Evolutionary conservation across 768 basidiomycete species (phyloP).

Genomic region (Naganishia friedmannii): DNA sequence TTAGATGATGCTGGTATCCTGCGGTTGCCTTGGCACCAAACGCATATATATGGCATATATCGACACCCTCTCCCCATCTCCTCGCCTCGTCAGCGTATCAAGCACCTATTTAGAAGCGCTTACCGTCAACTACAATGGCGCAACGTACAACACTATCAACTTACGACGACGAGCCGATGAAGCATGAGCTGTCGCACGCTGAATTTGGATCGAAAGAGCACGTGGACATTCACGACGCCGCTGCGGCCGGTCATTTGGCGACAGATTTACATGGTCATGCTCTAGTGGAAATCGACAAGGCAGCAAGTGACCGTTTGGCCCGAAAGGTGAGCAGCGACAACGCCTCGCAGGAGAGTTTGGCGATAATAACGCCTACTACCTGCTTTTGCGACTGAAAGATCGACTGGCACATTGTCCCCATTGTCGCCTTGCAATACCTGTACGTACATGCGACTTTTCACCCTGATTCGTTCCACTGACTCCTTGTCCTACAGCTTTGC

Average conservation of each 20-base stretch:
- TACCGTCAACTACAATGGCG: not conserved
- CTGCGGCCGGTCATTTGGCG: constrained; percentile 17
- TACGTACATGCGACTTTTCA: not conserved
- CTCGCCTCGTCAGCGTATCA: not conserved
- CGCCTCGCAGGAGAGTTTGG: not conserved
- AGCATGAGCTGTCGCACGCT: not conserved
- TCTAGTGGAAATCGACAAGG: constrained; percentile 24
- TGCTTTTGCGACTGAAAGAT: constrained; percentile 2
- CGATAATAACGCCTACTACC: not conserved
- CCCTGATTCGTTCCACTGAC: not conserved
- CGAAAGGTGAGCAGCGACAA: constrained; percentile 25
- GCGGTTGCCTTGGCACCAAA: too few species aligned
- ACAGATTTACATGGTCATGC: constrained; percentile 16
- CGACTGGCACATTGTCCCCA: constrained; percentile 13
- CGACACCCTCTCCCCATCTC: not conserved
- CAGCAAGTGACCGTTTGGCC: constrained; percentile 24
- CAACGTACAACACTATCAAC: not conserved
- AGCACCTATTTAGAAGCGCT: too few species aligned
- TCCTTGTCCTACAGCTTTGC: constrained; percentile 16
- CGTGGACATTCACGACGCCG: constrained; percentile 21
- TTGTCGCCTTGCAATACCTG: constrained; percentile 14
- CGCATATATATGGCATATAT: not conserved
- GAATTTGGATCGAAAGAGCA: not conserved
- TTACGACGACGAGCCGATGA: constrained; percentile 7
- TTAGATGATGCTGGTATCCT: too few species aligned